Percentiles rank a stretch among this genome's conserved stretches.
Conservation (phyloP, 2,329 filamentous ascomycete species). For the Aspergillus intermedius region DNA sequence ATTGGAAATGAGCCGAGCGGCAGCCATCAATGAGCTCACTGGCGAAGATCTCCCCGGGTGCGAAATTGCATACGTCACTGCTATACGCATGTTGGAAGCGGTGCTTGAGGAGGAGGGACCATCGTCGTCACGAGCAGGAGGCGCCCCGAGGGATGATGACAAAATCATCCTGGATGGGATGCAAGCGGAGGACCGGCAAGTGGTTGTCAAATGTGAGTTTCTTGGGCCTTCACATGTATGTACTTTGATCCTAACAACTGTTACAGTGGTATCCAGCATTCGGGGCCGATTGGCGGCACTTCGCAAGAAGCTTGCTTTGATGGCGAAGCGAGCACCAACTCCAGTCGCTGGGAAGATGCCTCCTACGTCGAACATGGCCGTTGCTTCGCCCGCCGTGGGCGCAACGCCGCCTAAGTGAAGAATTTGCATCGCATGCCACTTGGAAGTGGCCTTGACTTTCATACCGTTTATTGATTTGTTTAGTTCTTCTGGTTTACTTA, state of each 20-base stretch:
- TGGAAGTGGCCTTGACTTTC: background rate
- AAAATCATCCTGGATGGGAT: slow-evolving; percentile 37
- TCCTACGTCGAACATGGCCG: slow-evolving; percentile 23
- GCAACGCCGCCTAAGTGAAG: slow-evolving; percentile 29
- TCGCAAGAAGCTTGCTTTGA: slow-evolving; percentile 44
- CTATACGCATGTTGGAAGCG: slow-evolving; percentile 90
- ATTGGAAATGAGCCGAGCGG: slow-evolving; percentile 89
- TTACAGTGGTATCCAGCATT: slow-evolving; percentile 44
- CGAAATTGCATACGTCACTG: slow-evolving; percentile 87
- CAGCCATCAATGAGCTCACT: slow-evolving; percentile 91
- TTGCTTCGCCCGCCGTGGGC: slow-evolving; percentile 26
- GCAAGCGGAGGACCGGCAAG: slow-evolving; percentile 42
- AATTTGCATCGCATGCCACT: background rate
- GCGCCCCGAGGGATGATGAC: slow-evolving; percentile 13
- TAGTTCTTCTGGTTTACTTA: background rate
- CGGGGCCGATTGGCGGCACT: slow-evolving; percentile 42
- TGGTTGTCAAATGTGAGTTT: slow-evolving; percentile 45
- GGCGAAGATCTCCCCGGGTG: slow-evolving; percentile 82
- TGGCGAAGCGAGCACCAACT: slow-evolving; percentile 42
- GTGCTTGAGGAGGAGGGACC: slow-evolving; percentile 77
- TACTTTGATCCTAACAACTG: background rate
- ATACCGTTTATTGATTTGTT: too few species aligned
- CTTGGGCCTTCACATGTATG: background rate
- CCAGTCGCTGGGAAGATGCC: slow-evolving; percentile 25
- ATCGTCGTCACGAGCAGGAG: slow-evolving; percentile 21